Base-by-base conservation (phyloP, 352 stramenopile genomes). In the Salisapilia sapeloensis region DNA sequence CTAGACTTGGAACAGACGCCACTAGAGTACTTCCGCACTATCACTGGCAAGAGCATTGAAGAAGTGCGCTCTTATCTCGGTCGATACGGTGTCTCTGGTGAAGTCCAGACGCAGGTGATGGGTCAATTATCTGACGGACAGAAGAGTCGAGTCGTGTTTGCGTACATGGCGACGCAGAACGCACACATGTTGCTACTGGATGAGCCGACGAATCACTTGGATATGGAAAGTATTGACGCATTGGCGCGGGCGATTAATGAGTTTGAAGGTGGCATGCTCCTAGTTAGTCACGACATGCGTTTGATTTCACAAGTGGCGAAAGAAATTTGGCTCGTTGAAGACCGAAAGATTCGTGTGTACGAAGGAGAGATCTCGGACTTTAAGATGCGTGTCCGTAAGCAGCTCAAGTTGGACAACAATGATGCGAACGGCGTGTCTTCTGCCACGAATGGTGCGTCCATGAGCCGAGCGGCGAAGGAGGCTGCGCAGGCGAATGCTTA, bases 281-380 rank as follows among this genome's bases (percentile, higher is more conserved):
- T 99, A 24, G 94, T 99, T 22, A 96, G 77, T 38, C 95, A 99
- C 78, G 94, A 99, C 79, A 97, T 98, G 91, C 78, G 94, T 33
- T 67, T 99, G 33, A 97, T 98, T 51, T 94, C 80, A 38, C 89
- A 98, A 56, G 96, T 98, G 33, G 95, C 94, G 34, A 90, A 99
- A 50, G 91, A 99, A 59, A 99, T 99, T 59, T 99, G 95, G 75
- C 77, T 99, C 33, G 94, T 96, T 44, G 93, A 99, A 46, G 71
- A 99, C 49, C 92, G 97, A 43, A 83, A 79, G 35, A 93, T 99
- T 35, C 74, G 61, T 6, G 84, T 90, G 29, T 99, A 97, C 65
- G 64, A 96, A 28, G 94, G 93, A 28, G 93, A 98, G 56, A 99
- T 99, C 50, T 80, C 83, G 42, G 85, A 97, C 50, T 99, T 98